A percentile compares a stretch with the other conserved stretches of the same genome.
Conservation (phyloP, 148 eudicot genomes). For the Rhododendron williamsianum region DNA sequence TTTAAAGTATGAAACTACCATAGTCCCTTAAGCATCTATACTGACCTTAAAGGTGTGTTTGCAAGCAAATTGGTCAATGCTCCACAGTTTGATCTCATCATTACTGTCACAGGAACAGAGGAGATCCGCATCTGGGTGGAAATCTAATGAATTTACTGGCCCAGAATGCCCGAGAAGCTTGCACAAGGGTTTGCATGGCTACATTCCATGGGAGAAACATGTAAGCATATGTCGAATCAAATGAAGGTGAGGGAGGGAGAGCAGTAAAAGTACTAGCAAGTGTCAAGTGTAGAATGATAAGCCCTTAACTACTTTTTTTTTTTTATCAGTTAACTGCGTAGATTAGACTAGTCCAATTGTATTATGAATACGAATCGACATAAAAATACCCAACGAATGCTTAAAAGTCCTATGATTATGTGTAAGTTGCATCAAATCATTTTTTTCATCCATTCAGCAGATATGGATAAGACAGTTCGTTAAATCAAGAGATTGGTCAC, state of each 20-base stretch:
- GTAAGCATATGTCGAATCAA: neutral
- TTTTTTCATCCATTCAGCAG: neutral
- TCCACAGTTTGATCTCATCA: conserved; percentile 39
- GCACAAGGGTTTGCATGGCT: neutral
- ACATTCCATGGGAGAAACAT: neutral
- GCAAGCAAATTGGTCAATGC: conserved; percentile 22
- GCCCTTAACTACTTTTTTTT: neutral
- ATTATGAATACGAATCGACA: neutral
- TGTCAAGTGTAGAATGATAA: neutral
- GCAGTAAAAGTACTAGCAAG: neutral
- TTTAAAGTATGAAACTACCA: neutral
- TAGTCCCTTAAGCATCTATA: neutral
- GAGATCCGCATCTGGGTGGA: conserved; percentile 43
- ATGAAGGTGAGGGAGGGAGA: neutral
- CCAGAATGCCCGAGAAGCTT: neutral
- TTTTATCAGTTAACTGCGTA: neutral
- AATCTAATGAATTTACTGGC: conserved; percentile 4
- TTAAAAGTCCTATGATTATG: neutral
- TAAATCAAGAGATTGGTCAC: neutral
- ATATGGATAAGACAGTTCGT: neutral
- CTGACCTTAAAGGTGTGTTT: conserved; percentile 33
- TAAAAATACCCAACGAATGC: neutral
- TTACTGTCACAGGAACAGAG: conserved; percentile 50
- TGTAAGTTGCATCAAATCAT: neutral
- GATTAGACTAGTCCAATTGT: neutral